Conservation (phyloP, 73 alveolate species). For the Symbiodinium natans region DNA sequence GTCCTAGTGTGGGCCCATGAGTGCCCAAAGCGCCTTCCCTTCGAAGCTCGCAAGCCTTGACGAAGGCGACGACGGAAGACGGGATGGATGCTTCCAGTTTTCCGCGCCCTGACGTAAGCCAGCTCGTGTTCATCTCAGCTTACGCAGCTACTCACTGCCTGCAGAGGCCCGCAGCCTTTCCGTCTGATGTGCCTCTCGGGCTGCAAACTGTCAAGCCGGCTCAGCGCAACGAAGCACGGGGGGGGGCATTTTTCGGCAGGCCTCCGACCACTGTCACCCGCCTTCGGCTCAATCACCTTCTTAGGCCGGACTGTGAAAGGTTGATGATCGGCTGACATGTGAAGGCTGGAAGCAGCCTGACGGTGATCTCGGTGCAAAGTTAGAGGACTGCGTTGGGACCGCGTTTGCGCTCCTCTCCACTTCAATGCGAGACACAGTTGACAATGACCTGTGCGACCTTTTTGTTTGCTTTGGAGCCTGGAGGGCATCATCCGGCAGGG, state of each 20-base stretch:
- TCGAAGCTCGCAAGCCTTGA: not conserved
- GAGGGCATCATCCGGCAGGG: not conserved
- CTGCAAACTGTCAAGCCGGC: not conserved
- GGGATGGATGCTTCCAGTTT: slow-evolving; percentile 70
- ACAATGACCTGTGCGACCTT: not conserved
- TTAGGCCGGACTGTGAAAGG: no score
- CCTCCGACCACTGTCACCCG: not conserved
- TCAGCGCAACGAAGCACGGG: no score
- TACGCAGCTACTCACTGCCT: not conserved
- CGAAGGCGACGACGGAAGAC: slow-evolving; percentile 72
- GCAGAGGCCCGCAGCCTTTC: slow-evolving; percentile 40
- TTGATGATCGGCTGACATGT: no score
- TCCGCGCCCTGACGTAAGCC: not conserved
- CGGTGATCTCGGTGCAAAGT: slow-evolving; percentile 80
- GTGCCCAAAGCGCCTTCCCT: not conserved
- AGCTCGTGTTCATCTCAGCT: not conserved
- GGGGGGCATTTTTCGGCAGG: not conserved
- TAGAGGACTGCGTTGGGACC: slow-evolving; percentile 13
- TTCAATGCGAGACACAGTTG: not conserved
- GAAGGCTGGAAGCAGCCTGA: slow-evolving; percentile 77
- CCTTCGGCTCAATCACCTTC: not conserved
- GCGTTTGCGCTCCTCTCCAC: not conserved
- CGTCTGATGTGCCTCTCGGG: slow-evolving; percentile 26
- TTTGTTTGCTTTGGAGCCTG: not conserved
- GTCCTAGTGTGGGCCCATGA: slow-evolving; percentile 34